Evolutionary conservation across 1,139 yeast genomes (phyloP).

Genomic region (Suhomyces bribrorum): DNA sequence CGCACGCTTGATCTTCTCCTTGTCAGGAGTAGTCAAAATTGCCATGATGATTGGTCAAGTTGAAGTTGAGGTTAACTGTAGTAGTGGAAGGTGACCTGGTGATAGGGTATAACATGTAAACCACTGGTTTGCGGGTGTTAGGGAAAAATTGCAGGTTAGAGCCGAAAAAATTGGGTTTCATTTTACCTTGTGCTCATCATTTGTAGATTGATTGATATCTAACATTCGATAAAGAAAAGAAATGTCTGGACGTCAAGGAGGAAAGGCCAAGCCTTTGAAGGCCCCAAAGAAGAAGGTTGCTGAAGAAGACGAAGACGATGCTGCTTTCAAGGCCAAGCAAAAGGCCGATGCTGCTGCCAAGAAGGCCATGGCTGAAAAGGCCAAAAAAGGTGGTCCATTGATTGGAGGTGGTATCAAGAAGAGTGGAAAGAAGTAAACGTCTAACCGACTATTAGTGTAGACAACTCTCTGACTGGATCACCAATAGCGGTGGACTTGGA

Average conservation of each 20-base stretch:
- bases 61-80: not conserved
- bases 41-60: conserved; percentile 43
- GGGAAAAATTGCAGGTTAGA: conserved; percentile 2
- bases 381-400: conserved; percentile 87
- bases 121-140: not conserved
- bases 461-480: too few relatives aligned
- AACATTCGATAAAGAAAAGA: too few relatives aligned
- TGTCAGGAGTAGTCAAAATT: conserved; percentile 66
- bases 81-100: not conserved
- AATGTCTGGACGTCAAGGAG: conserved; percentile 78
- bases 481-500: too few relatives aligned
- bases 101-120: not conserved
- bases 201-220: too few relatives aligned
- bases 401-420: conserved; percentile 95
- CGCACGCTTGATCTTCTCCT: conserved; percentile 83
- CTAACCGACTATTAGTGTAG: too few relatives aligned
- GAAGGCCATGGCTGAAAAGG: conserved; percentile 86
- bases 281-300: conserved; percentile 75
- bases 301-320: conserved; percentile 81
- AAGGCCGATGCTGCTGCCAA: conserved; percentile 92
- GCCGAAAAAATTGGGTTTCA: not conserved
- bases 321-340: conserved; percentile 90
- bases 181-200: not conserved
- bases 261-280: conserved; percentile 68
- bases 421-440: conserved; percentile 62